Conservation (phyloP, 305 asterid species). For the Fraxinus paxiana region DNA sequence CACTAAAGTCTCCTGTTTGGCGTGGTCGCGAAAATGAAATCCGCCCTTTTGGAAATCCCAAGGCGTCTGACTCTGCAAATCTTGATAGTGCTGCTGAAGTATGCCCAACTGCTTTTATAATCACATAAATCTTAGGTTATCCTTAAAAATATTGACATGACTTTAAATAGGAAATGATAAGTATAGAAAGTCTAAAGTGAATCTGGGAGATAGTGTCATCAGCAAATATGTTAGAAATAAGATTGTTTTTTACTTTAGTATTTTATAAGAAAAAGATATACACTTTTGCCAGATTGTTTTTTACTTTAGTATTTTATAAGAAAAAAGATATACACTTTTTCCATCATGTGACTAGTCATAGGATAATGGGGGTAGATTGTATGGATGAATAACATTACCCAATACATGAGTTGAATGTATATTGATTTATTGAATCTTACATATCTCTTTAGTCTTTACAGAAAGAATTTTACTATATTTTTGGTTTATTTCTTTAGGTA, state of each 20-base stretch:
- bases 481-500: neutral
- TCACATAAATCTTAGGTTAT: conserved; percentile 12
- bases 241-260: neutral
- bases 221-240: neutral
- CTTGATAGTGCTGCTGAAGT: conserved; percentile 98
- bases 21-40: conserved; percentile 92
- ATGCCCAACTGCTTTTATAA: conserved; percentile 30
- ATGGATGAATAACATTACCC: neutral
- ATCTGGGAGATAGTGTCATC: neutral
- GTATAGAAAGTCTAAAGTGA: conserved; percentile 1
- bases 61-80: conserved; percentile 98
- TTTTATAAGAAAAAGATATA: conserved; percentile 1
- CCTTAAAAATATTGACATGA: conserved; percentile 4
- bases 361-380: neutral
- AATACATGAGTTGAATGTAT: neutral
- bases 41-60: conserved; percentile 92
- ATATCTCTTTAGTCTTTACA: neutral
- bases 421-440: neutral
- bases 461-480: neutral
- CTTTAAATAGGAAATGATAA: neutral
- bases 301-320: conserved; percentile 1
- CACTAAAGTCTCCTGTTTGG: conserved; percentile 93
- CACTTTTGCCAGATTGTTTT: conserved; percentile 8
- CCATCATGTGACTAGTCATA: neutral
- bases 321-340: neutral